Percentiles rank a stretch among this genome's conserved stretches.
These are phyloP conservation scores for Lignosus rhinocerotis DNA, from an alignment of 1,284 basidiomycete genomes.

Conservation along the genomic window DNA sequence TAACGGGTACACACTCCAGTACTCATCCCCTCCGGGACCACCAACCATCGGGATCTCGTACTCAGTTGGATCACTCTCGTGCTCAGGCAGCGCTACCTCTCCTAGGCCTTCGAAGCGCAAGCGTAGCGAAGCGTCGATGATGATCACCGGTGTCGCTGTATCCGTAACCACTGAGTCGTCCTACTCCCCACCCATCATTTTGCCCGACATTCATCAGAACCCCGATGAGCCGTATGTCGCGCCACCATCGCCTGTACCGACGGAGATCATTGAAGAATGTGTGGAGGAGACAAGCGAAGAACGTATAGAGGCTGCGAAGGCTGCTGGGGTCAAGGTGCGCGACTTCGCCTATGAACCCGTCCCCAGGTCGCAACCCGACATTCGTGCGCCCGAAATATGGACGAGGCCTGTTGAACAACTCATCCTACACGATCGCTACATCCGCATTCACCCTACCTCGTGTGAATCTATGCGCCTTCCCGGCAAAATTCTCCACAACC, in stretches of 20 bases:
- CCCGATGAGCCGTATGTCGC: constrained; percentile 3
- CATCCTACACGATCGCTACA: constrained; percentile 26
- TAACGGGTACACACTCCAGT: constrained; percentile 7
- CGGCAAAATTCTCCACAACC: constrained; percentile 46
- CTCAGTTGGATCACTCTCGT: constrained; percentile 4
- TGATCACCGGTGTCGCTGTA: background rate
- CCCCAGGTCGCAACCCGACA: constrained; percentile 7
- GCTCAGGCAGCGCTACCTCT: background rate
- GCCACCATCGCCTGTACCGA: constrained; percentile 39
- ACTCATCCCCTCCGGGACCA: constrained; percentile 3
- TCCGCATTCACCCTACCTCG: constrained; percentile 32
- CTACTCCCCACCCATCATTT: constrained; percentile 11
- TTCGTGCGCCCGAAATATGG: constrained; percentile 27
- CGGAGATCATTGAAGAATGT: constrained; percentile 38
- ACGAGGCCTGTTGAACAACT: constrained; percentile 23
- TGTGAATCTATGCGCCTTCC: constrained; percentile 33
- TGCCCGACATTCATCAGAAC: constrained; percentile 9
- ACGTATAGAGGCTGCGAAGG: constrained; percentile 34
- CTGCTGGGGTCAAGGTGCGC: constrained; percentile 48
- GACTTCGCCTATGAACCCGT: constrained; percentile 45
- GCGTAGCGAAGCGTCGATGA: constrained; percentile 14
- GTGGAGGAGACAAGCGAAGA: constrained; percentile 23
- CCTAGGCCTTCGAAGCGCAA: constrained; percentile 19
- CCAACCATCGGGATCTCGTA: constrained; percentile 10
- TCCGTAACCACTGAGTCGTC: background rate